These are phyloP conservation scores for Trypanosoma conorhini DNA, from an alignment of 208 protist species.

Conservation along the genomic window DNA sequence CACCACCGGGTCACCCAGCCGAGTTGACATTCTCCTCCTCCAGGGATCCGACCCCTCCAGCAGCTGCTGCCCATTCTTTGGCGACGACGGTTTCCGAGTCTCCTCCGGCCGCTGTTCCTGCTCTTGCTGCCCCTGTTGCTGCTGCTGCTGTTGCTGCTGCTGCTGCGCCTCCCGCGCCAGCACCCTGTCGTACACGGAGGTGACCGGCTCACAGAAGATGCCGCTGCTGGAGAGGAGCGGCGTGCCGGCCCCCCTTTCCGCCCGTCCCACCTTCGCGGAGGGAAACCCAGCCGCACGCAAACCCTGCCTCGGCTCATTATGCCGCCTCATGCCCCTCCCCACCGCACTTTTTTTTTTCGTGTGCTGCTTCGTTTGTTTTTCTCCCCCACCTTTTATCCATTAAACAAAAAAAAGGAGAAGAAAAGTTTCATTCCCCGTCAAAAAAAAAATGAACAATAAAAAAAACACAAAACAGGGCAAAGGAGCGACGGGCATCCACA, in stretches of 20 bases:
- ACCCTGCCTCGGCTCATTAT: not conserved
- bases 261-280: not conserved
- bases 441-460: too few relatives aligned
- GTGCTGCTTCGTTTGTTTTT: not conserved
- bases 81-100: not conserved
- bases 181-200: not conserved
- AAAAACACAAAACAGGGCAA: not conserved
- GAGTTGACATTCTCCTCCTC: slow-evolving; percentile 1
- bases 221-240: not conserved
- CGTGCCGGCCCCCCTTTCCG: not conserved
- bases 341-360: not conserved
- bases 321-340: not conserved
- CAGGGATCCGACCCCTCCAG: not conserved
- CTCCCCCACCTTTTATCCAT: too few relatives aligned
- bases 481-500: not conserved
- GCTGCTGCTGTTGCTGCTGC: not conserved
- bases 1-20: slow-evolving; percentile 10
- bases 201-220: not conserved
- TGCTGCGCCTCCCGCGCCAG: not conserved
- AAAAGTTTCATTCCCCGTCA: too few relatives aligned
- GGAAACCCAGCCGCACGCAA: not conserved
- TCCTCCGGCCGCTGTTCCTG: not conserved
- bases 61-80: not conserved
- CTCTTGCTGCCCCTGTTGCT: not conserved
- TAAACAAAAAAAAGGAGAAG: not conserved